A percentile compares a stretch with the other conserved stretches of the same genome.
phyloP scores from a whole-genome alignment of 31 red algal genomes.

The Odonthalia washingtoniensis region DNA sequence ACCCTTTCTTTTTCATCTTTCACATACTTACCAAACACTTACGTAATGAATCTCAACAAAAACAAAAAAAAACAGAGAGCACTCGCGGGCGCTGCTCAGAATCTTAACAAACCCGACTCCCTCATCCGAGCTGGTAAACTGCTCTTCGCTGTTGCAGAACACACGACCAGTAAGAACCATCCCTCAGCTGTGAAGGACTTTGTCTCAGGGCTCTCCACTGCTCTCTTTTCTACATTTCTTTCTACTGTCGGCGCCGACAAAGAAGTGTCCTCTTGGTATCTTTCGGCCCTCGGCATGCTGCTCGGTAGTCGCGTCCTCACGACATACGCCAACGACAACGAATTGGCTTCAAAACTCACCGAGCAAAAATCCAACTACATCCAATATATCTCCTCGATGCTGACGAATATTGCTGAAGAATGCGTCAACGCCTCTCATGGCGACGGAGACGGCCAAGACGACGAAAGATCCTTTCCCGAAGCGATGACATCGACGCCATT shows the following conservation, averaged over 20 bases:
- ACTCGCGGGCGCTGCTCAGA: slow-evolving; percentile 35
- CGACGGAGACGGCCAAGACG: slow-evolving; percentile 19
- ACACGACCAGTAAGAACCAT: slow-evolving; percentile 13
- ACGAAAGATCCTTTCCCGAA: neutral
- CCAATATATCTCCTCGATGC: slow-evolving; percentile 30
- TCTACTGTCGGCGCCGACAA: slow-evolving; percentile 44
- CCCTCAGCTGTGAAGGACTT: slow-evolving; percentile 20
- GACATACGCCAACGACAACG: slow-evolving; percentile 19
- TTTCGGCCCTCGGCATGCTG: slow-evolving; percentile 37
- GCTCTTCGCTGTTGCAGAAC: slow-evolving; percentile 50
- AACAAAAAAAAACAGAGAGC: slow-evolving; percentile 13
- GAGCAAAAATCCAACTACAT: slow-evolving; percentile 51
- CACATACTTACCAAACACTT: neutral
- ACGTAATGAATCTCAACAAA: too few relatives aligned
- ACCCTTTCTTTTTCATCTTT: too few relatives aligned
- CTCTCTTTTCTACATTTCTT: slow-evolving; percentile 45
- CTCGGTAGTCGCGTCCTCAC: slow-evolving; percentile 26
- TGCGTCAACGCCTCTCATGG: slow-evolving; percentile 10
- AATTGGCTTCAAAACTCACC: slow-evolving; percentile 9
- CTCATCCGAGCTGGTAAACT: slow-evolving; percentile 63
- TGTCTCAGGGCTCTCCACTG: slow-evolving; percentile 34
- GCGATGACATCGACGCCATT: slow-evolving; percentile 15
- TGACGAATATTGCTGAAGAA: slow-evolving; percentile 56
- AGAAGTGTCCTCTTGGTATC: slow-evolving; percentile 66
- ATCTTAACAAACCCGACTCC: slow-evolving; percentile 29